Percentiles rank a stretch among this genome's conserved stretches.
phyloP scores from a whole-genome alignment of 2,329 filamentous ascomycete genomes.

The Nakataea oryzae region DNA sequence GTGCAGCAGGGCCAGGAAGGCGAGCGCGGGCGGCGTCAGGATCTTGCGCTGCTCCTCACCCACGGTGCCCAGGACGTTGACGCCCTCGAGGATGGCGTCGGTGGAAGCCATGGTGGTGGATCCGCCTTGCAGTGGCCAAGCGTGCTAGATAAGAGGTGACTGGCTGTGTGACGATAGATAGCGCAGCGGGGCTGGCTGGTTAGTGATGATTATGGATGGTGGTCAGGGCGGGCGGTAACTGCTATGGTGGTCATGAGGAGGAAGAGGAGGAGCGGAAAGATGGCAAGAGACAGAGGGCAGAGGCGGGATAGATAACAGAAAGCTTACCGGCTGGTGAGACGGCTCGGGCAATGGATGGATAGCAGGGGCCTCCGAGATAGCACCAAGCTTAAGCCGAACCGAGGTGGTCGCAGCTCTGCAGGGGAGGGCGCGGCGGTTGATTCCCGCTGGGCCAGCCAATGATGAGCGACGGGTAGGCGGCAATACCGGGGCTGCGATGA shows the following conservation, averaged over 20 bases:
- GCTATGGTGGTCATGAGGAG: neutral
- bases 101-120: conserved; percentile 53
- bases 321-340: neutral
- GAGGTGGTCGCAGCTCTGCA: neutral
- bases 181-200: too few relatives aligned
- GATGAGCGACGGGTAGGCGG: too few relatives aligned
- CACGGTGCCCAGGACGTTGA: conserved; percentile 72
- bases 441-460: neutral
- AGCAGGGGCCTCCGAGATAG: neutral
- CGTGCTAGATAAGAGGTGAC: too few relatives aligned
- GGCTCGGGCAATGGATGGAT: neutral
- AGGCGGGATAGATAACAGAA: neutral
- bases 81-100: conserved; percentile 75
- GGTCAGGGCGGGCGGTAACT: neutral
- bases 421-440: neutral
- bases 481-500: neutral
- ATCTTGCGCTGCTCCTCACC: conserved; percentile 79
- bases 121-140: too few relatives aligned
- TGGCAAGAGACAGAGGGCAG: neutral
- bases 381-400: neutral
- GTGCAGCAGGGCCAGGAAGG: conserved; percentile 90
- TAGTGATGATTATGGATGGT: neutral
- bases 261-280: neutral
- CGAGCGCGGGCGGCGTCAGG: conserved; percentile 77
- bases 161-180: too few relatives aligned